Evolutionary conservation across 2,329 filamentous ascomycete species (phyloP), one percentile per base, ranked within the genome.

Genomic region (Trichoderma sp.): DNA sequence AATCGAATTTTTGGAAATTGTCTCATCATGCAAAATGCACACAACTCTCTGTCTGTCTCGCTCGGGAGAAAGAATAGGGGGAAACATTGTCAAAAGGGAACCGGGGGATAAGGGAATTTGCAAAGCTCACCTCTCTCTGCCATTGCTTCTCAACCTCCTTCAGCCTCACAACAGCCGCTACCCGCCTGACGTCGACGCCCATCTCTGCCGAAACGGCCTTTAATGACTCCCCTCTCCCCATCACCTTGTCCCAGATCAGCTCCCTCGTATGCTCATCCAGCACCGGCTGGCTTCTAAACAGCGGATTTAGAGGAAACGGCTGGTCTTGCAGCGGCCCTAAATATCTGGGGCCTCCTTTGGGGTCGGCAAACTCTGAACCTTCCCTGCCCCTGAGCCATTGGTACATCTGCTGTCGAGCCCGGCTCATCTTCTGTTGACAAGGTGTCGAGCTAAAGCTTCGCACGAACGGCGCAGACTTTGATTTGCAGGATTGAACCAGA

Each of bases 101-200:
- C 23, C 43, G 28, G 28, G 28, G n/a, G 17, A 2, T 6, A 13
- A n/a, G 4, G 11, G 12, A 58, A 53, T 17, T 23, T 36, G 15
- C 8, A 15, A 61, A 71, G 79, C 93, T 87, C 87, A 97, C 95
- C 85, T 95, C 86, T 76, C 85, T 81, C 74, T 87, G 80, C 93
- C 91, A 94, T 75, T 91, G 85, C 83, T 92, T 94, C 84, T 98
- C 94, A 75, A 97, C 86, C 80, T 94, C 90, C 84, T 95, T 95
- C 77, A 98, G 84, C 77, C 95, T 86, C 72, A 97, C 92, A 23
- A 97, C 92, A 26, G 95, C 95, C 32, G 91, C 94, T 20, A 97
- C 92, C 76, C 95, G 88, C 78, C 93, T 89, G 81, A 97, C 91
- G 77, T 96, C 94, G 28, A 97, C 88, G 32, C 90, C 89, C 76